These are phyloP conservation scores for Fusarium pseudocircinatum DNA, from an alignment of 2,329 filamentous ascomycete genomes.

Conservation along the genomic window DNA sequence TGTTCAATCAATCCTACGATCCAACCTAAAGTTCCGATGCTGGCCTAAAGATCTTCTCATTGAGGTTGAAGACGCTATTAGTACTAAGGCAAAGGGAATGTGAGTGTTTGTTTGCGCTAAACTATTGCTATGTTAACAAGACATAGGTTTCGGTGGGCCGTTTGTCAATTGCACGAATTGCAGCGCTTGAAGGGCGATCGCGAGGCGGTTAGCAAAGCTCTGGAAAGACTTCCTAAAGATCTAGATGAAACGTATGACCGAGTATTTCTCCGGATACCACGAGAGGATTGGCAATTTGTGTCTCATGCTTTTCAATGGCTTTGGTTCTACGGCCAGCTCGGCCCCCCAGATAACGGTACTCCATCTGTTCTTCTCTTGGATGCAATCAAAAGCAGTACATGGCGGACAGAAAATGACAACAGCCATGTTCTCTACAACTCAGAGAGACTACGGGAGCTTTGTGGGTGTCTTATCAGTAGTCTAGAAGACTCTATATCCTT, in stretches of 20 bases:
- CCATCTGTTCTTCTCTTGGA: rapidly evolving
- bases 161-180: neutral
- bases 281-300: neutral
- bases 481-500: too few species aligned
- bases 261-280: rapidly evolving
- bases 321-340: too few species aligned
- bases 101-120: too few species aligned
- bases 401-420: too few species aligned
- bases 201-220: too few species aligned
- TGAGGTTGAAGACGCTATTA: neutral
- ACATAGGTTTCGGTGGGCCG: neutral
- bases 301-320: neutral
- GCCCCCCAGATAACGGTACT: too few species aligned
- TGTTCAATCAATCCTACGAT: neutral
- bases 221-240: neutral
- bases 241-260: neutral
- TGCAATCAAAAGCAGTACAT: rapidly evolving
- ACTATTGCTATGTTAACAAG: rapidly evolving
- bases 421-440: too few species aligned
- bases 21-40: rapidly evolving
- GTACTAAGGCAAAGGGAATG: neutral
- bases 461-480: too few species aligned
- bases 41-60: neutral
- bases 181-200: neutral
- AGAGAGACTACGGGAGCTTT: too few species aligned